phyloP scores from a whole-genome alignment of 148 eudicot species.

The Camellia lanceoleosa region DNA sequence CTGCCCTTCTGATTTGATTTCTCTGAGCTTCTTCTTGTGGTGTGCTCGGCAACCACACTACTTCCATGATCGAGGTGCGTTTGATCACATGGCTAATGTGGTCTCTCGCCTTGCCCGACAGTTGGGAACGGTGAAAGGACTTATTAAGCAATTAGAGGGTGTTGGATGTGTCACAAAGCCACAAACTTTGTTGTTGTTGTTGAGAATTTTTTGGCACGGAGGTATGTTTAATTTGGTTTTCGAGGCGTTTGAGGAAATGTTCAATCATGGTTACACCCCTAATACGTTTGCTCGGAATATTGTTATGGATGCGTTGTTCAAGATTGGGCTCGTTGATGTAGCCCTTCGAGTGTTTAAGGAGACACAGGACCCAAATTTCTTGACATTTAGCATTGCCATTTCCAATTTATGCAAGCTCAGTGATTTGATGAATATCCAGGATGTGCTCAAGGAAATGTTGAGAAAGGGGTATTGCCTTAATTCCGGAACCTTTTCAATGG shows the following conservation, averaged over 20 bases:
- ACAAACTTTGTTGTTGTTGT: conserved; percentile 42
- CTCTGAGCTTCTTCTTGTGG: conserved; percentile 52
- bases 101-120: conserved; percentile 26
- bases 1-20: conserved; percentile 45
- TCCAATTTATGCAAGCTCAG: conserved; percentile 45
- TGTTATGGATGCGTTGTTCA: conserved; percentile 47
- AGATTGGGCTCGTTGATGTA: conserved; percentile 23
- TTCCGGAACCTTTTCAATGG: conserved; percentile 31
- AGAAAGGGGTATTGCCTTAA: conserved; percentile 39
- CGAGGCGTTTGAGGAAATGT: conserved; percentile 42
- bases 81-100: conserved; percentile 35
- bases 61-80: conserved; percentile 40
- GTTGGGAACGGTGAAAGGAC: conserved; percentile 21
- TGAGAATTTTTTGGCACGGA: conserved; percentile 53
- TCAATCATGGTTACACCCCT: conserved; percentile 30
- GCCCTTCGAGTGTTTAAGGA: conserved; percentile 36
- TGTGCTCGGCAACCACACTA: conserved; percentile 49
- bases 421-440: conserved; percentile 29
- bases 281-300: conserved; percentile 45
- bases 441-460: conserved; percentile 37
- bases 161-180: conserved; percentile 41
- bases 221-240: conserved; percentile 34
- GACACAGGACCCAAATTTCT: conserved; percentile 31
- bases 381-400: conserved; percentile 42
- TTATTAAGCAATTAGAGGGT: conserved; percentile 28